A percentile compares a stretch with the other conserved stretches of the same genome.
Evolutionary conservation across 2,329 filamentous ascomycete genomes (phyloP).

Genomic region (Stagonosporopsis chrysanthemi): DNA sequence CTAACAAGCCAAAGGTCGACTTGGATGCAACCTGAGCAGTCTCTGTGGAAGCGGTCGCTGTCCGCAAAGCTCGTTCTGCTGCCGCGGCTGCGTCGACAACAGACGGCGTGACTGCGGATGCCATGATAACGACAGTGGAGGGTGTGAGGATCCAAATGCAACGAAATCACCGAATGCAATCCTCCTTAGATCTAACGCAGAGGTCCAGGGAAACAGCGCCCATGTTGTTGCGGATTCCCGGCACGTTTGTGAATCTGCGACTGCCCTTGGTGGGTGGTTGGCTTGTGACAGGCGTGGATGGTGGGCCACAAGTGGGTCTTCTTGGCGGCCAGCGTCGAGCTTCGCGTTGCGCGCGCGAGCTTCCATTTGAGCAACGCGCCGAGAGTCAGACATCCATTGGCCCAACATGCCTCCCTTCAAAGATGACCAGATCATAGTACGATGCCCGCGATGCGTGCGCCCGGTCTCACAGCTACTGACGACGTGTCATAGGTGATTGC

Average conservation of each 20-base stretch:
- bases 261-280: conserved; percentile 21
- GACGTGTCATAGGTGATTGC: conserved; percentile 65
- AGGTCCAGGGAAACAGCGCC: conserved; percentile 19
- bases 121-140: conserved; percentile 33
- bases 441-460: conserved; percentile 11
- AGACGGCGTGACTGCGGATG: conserved; percentile 28
- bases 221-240: conserved; percentile 28
- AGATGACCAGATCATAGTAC: conserved; percentile 56
- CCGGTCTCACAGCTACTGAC: conserved; percentile 17
- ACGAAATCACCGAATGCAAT: conserved; percentile 9
- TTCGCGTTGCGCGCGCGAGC: conserved; percentile 21
- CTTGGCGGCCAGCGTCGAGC: conserved; percentile 13
- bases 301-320: conserved; percentile 15
- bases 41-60: conserved; percentile 1
- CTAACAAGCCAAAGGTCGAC: conserved; percentile 55
- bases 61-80: conserved; percentile 9
- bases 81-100: conserved; percentile 32
- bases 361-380: conserved; percentile 16
- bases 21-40: conserved; percentile 31
- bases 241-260: conserved; percentile 30
- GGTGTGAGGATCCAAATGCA: conserved; percentile 7
- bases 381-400: conserved; percentile 31
- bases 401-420: conserved; percentile 54
- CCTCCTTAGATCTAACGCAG: conserved; percentile 5
- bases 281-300: conserved; percentile 27